Evolutionary conservation across 1,139 yeast species (phyloP).

Genomic region (Suhomyces bolitotheri): DNA sequence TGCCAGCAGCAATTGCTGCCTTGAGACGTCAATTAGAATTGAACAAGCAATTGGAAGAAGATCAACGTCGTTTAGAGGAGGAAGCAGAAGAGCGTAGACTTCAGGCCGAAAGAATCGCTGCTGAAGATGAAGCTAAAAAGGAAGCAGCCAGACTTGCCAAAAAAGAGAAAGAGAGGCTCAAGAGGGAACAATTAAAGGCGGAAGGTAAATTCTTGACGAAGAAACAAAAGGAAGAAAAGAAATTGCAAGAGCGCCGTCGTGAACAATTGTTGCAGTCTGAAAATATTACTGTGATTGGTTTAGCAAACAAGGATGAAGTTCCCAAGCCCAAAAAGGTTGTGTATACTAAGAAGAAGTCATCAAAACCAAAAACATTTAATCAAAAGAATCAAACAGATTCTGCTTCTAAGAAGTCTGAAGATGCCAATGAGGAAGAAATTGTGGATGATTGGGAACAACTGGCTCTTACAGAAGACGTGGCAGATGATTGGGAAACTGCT

Average conservation of each 20-base stretch:
- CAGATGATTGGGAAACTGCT: constrained; percentile 49
- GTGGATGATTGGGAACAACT: constrained; percentile 60
- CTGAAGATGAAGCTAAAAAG: constrained; percentile 63
- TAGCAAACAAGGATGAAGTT: constrained; percentile 42
- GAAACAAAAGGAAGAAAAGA: constrained; percentile 93
- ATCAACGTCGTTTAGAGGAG: constrained; percentile 60
- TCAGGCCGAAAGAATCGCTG: constrained; percentile 60
- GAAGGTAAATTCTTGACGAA: constrained; percentile 90
- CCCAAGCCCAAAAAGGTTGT: constrained; percentile 70
- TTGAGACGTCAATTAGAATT: constrained; percentile 83
- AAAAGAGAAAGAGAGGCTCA: constrained; percentile 80
- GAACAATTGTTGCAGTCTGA: constrained; percentile 78
- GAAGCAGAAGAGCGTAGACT: constrained; percentile 65
- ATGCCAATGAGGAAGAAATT: constrained; percentile 39
- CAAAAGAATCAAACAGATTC: constrained; percentile 22
- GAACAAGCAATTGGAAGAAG: constrained; percentile 81
- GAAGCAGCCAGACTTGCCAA: constrained; percentile 74
- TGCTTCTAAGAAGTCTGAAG: constrained; percentile 22
- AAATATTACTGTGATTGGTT: constrained; percentile 73
- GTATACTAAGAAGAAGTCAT: constrained; percentile 70
- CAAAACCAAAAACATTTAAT: constrained; percentile 39
- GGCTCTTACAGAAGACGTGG: constrained; percentile 51
- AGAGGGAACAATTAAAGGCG: constrained; percentile 79
- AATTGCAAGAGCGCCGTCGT: constrained; percentile 83
- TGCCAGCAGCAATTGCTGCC: constrained; percentile 79